A percentile compares a stretch with the other conserved stretches of the same genome.
Conservation (phyloP, 768 basidiomycete species). For the Russula abietina region DNA sequence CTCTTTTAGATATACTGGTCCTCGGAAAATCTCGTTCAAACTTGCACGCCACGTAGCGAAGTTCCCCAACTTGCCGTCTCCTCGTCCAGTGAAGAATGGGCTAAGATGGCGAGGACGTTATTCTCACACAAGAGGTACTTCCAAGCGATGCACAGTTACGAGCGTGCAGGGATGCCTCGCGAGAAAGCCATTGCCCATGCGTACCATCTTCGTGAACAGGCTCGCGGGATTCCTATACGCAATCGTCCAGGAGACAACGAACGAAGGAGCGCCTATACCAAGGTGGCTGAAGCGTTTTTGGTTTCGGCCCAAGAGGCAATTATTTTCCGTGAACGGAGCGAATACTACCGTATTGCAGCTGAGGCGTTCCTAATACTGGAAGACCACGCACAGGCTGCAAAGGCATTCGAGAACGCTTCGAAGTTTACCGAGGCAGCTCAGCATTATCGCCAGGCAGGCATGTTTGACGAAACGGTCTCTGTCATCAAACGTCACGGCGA, state of each 20-base stretch:
- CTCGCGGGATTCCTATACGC: constrained; percentile 32
- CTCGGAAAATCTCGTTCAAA: constrained; percentile 40
- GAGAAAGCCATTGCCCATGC: constrained; percentile 46
- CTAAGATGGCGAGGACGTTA: constrained; percentile 34
- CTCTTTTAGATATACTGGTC: constrained; percentile 47
- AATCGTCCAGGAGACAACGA: constrained; percentile 12
- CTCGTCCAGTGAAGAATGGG: constrained; percentile 47
- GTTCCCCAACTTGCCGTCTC: constrained; percentile 50
- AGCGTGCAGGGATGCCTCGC: constrained; percentile 39
- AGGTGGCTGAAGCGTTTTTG: constrained; percentile 47
- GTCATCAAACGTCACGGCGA: constrained; percentile 36
- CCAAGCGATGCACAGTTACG: constrained; percentile 51
- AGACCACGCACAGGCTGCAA: constrained; percentile 39
- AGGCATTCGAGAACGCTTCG: constrained; percentile 36
- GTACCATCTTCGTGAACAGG: constrained; percentile 49
- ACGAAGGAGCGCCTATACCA: constrained; percentile 35
- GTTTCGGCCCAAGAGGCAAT: constrained; percentile 34
- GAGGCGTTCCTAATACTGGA: constrained; percentile 42
- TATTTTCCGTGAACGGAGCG: constrained; percentile 26
- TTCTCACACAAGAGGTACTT: constrained; percentile 43
- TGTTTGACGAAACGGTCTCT: constrained; percentile 46
- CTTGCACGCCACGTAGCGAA: constrained; percentile 42
- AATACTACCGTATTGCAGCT: constrained; percentile 41
- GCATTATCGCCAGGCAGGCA: constrained; percentile 41
- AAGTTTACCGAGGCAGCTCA: constrained; percentile 40